Conservation (phyloP, 2,329 filamentous ascomycete genomes). For the Fusarium ramigenum region DNA sequence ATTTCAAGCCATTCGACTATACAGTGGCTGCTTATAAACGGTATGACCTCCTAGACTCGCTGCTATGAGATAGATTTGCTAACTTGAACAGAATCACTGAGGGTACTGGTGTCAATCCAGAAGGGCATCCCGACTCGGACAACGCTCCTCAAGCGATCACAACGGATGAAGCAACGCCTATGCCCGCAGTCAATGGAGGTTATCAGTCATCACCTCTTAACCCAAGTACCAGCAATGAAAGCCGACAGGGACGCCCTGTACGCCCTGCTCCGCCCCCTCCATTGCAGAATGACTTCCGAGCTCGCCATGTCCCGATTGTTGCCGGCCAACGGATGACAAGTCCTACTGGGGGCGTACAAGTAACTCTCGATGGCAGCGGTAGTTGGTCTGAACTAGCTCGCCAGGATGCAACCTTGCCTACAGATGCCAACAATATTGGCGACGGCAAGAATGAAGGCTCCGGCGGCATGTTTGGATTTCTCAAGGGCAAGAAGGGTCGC, state of each 20-base stretch:
- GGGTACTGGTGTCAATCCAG: conserved; percentile 30
- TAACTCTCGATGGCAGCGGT: conserved; percentile 87
- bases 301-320: conserved; percentile 59
- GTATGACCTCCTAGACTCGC: conserved; percentile 54
- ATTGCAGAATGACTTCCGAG: conserved; percentile 59
- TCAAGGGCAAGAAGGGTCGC: conserved; percentile 88
- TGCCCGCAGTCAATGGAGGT: conserved; percentile 46
- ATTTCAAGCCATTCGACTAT: conserved; percentile 97
- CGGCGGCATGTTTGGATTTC: conserved; percentile 89
- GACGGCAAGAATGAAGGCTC: conserved; percentile 65
- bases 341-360: conserved; percentile 85
- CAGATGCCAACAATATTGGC: conserved; percentile 68
- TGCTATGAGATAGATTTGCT: conserved; percentile 14
- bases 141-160: conserved; percentile 58
- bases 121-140: conserved; percentile 21
- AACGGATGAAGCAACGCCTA: conserved; percentile 59
- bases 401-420: conserved; percentile 78
- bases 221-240: conserved; percentile 41
- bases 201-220: conserved; percentile 42
- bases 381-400: conserved; percentile 93
- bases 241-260: conserved; percentile 37
- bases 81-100: conserved; percentile 51
- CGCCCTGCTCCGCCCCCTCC: conserved; percentile 54
- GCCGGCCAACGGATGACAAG: conserved; percentile 76
- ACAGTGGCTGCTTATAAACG: conserved; percentile 82